Evolutionary conservation across 2,329 filamentous ascomycete species (phyloP).

Genomic region (Chaetomium olivaceum): DNA sequence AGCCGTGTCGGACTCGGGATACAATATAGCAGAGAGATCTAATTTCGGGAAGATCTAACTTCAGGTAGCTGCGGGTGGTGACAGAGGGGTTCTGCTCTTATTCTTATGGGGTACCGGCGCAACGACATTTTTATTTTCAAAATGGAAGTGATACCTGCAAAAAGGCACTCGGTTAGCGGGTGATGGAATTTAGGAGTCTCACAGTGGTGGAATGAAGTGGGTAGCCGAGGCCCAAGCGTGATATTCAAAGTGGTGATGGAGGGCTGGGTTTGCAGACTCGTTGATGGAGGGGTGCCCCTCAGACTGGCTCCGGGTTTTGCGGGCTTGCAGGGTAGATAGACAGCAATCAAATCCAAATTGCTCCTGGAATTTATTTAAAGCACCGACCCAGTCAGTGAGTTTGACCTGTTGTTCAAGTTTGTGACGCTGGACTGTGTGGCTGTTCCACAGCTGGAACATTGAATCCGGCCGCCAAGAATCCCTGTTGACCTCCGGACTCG

Average conservation of each 20-base stretch:
- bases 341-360: neutral
- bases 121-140: neutral
- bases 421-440: too few relatives aligned
- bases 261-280: neutral
- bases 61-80: neutral
- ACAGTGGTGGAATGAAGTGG: neutral
- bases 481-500: neutral
- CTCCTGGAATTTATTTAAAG: neutral
- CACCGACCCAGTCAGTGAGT: neutral
- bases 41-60: slow-evolving; percentile 21
- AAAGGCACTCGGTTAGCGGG: neutral
- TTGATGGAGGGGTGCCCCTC: neutral
- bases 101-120: neutral
- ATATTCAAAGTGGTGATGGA: neutral
- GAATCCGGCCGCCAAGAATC: slow-evolving; percentile 8
- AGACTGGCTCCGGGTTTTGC: slow-evolving; percentile 1
- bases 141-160: neutral
- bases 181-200: neutral
- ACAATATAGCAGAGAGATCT: slow-evolving; percentile 43
- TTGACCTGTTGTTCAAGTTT: neutral
- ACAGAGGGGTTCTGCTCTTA: neutral
- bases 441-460: neutral
- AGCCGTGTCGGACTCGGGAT: slow-evolving; percentile 55
- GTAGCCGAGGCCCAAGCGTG: neutral
- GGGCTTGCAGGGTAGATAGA: neutral